phyloP scores from a whole-genome alignment of 179 eudicot genomes.

The Patellifolia procumbens region DNA sequence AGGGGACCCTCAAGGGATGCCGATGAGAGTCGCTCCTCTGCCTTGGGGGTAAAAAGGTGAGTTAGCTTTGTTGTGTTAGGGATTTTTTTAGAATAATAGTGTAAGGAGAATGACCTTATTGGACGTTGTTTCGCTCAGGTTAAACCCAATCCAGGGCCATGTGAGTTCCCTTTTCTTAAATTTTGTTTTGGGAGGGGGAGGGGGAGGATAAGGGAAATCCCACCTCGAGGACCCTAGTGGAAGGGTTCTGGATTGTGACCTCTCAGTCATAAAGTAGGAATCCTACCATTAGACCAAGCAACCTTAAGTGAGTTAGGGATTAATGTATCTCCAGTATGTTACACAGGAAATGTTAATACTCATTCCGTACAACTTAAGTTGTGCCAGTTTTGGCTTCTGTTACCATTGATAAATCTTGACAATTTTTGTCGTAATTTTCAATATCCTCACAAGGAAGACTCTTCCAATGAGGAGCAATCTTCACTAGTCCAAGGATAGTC shows the following conservation, averaged over 20 bases:
- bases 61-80: background rate
- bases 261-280: no score
- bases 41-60: background rate
- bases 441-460: background rate
- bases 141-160: no score
- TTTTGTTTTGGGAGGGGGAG: no score
- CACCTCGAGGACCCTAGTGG: no score
- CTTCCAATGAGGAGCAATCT: background rate
- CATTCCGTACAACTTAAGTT: background rate
- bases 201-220: no score
- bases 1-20: background rate
- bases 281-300: no score
- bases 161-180: no score
- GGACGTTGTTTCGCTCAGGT: no score
- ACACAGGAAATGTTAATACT: background rate
- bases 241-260: no score
- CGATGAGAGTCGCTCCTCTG: background rate
- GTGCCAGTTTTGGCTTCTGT: background rate
- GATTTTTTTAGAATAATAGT: no score
- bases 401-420: constrained; percentile 1
- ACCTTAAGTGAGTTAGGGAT: background rate
- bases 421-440: background rate
- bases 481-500: background rate
- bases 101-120: no score
- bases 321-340: background rate